Evolutionary conservation across 164 flowering plant genomes (phyloP), one percentile per base, ranked within the genome.

Genomic region (Nymphaea thermarum): DNA sequence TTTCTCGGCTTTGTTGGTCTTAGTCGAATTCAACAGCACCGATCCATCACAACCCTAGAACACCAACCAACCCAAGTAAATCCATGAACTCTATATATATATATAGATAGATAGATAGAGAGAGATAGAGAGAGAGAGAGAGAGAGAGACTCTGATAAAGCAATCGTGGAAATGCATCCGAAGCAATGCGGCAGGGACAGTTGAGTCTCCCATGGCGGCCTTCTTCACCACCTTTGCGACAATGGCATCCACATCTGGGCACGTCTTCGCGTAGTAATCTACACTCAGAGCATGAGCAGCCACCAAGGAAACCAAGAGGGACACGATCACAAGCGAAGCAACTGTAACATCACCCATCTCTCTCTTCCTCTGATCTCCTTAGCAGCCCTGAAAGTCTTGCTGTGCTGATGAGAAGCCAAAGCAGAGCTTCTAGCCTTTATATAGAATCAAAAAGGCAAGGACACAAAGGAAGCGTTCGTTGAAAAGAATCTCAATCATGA

Each of bases 111-210:
- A 44, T 43, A 53, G 47, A 51, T 42, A 66, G 14, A 62, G n/a
- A 60, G 66, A 12, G 62, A 62, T 17, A 41, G 60, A 45, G 42
- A 53, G 67, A n/a, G 64, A 15, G 59, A 44, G 60, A 66, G 16
- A 51, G 42, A 51, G 63, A 64, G 25, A 65, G 71, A 91, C 98
- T 72, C 96, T 79, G 4, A 92, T 77, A 79, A 92, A 92, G 74
- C 98, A 89, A 68, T 92, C 94, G 65, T 92, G 98, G 74, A 92
- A 92, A 65, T 89, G 94, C 96, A 90, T 89, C 44, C 98, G 62
- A 10, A 92, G 87, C 2, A 92, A 74, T 0, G 91, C 89, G 10
- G 98, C 93, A 2, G 98, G 86, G 42, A 89, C 94, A 7, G 86
- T 90, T 55, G 72, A 77, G 75, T 89, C 98, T 43, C 76, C 79